Conservation (phyloP, 1,284 basidiomycete genomes). For the Trametes polyzona region DNA sequence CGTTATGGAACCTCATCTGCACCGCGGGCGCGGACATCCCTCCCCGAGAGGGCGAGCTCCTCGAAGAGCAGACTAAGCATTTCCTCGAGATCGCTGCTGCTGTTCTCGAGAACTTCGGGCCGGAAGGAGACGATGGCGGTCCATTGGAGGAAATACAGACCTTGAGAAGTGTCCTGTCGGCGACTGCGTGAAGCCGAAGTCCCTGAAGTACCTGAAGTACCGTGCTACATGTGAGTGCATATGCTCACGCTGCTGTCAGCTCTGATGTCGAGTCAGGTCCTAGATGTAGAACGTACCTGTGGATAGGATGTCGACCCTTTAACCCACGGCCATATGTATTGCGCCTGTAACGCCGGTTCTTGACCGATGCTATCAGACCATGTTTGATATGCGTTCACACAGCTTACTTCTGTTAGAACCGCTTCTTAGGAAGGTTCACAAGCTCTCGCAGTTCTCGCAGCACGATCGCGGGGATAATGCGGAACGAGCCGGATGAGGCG, state of each 20-base stretch:
- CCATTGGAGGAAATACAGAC: conserved; percentile 57
- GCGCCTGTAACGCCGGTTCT: too few species aligned
- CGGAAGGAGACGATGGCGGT: conserved; percentile 64
- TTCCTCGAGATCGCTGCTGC: conserved; percentile 48
- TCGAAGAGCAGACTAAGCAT: conserved; percentile 30
- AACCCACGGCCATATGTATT: too few species aligned
- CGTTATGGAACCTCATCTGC: conserved; percentile 65
- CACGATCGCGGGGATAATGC: background rate
- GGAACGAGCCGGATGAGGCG: background rate
- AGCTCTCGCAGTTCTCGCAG: background rate
- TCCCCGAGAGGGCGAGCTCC: conserved; percentile 14
- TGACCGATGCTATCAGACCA: too few species aligned
- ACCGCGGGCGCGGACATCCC: conserved; percentile 29
- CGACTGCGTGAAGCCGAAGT: too few species aligned
- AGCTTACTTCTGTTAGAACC: too few species aligned
- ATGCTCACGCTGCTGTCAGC: too few species aligned
- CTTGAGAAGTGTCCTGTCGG: conserved; percentile 35
- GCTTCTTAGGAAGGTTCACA: background rate
- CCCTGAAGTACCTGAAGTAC: too few species aligned
- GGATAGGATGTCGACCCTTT: too few species aligned
- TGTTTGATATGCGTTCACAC: too few species aligned
- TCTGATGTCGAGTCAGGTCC: too few species aligned
- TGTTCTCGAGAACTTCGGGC: conserved; percentile 51
- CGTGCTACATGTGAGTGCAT: too few species aligned
- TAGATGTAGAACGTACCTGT: too few species aligned